Conservation (phyloP, 805 yeast genomes). For the Schwanniomyces pseudopolymorphus region DNA sequence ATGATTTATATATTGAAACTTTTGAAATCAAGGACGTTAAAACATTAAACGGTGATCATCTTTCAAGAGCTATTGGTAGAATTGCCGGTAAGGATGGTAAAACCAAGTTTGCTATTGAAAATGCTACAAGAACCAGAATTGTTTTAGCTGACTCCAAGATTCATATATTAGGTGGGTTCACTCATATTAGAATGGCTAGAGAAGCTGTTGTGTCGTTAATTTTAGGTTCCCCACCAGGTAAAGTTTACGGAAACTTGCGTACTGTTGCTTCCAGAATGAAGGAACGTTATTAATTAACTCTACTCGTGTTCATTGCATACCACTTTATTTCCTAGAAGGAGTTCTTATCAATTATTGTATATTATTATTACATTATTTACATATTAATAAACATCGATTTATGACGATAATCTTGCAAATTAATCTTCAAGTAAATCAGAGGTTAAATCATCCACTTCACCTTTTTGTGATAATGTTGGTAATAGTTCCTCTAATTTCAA, state of each 20-base stretch:
- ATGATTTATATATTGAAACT: slow-evolving; percentile 94
- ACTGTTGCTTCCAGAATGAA: slow-evolving; percentile 96
- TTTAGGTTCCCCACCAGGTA: slow-evolving; percentile 98
- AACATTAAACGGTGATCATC: slow-evolving; percentile 92
- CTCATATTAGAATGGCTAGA: slow-evolving; percentile 98
- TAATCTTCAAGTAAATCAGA: slow-evolving; percentile 29
- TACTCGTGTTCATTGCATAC: slow-evolving; percentile 1
- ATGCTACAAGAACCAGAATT: slow-evolving; percentile 96
- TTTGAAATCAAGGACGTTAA: slow-evolving; percentile 97
- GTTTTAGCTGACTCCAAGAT: slow-evolving; percentile 96
- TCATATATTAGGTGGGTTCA: slow-evolving; percentile 95
- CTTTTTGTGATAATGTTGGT: slow-evolving; percentile 56
- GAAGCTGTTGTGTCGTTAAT: slow-evolving; percentile 93
- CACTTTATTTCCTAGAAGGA: slow-evolving; percentile 2
- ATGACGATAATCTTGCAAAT: slow-evolving; percentile 8
- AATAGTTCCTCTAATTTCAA: slow-evolving; percentile 59
- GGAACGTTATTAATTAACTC: slow-evolving; percentile 68
- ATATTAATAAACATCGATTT: slow-evolving; percentile 3
- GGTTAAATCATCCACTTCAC: slow-evolving; percentile 54
- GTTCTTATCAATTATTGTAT: slow-evolving; percentile 1
- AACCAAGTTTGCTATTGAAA: slow-evolving; percentile 97
- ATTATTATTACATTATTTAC: slow-evolving; percentile 4
- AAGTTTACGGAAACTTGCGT: slow-evolving; percentile 95
- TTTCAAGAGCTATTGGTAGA: slow-evolving; percentile 98
- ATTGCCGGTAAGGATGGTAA: slow-evolving; percentile 99